Conservation (phyloP, 768 basidiomycete genomes). For the Lentinula edodes region DNA sequence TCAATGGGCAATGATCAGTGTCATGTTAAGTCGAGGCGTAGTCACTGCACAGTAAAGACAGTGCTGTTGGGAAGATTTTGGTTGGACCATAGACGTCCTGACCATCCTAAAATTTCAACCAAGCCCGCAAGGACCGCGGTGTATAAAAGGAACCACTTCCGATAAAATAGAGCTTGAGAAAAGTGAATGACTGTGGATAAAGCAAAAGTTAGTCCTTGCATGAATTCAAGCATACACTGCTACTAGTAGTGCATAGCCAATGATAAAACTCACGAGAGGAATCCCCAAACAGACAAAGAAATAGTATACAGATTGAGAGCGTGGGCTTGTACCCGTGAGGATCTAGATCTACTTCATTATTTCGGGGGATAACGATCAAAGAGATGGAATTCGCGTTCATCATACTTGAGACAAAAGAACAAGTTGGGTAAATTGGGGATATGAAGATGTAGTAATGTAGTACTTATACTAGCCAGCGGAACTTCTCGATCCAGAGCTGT, state of each 20-base stretch:
- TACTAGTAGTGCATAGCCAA: neutral
- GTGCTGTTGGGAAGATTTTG: slow-evolving; percentile 13
- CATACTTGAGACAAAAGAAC: too few relatives aligned
- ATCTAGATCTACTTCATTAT: neutral
- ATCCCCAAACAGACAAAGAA: slow-evolving; percentile 24
- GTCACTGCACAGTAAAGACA: slow-evolving; percentile 37
- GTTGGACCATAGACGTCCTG: slow-evolving; percentile 27
- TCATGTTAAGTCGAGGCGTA: neutral
- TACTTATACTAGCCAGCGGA: too few relatives aligned
- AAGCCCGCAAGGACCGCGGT: slow-evolving; percentile 25
- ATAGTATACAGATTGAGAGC: slow-evolving; percentile 23
- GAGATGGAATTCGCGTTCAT: neutral
- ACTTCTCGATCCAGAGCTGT: too few relatives aligned
- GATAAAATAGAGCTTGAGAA: slow-evolving; percentile 19
- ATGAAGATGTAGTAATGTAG: too few relatives aligned
- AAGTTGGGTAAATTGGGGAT: too few relatives aligned
- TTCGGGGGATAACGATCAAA: neutral
- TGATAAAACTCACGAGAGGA: slow-evolving; percentile 17
- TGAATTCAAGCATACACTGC: too few relatives aligned
- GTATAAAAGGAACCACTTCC: slow-evolving; percentile 28
- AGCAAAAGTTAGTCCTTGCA: too few relatives aligned
- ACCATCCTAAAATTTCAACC: slow-evolving; percentile 33
- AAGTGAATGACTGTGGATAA: slow-evolving; percentile 24
- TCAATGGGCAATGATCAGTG: too few relatives aligned
- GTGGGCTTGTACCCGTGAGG: slow-evolving; percentile 29